phyloP scores from a whole-genome alignment of 257 asterid species.

The Nyctanthes arbortristis region DNA sequence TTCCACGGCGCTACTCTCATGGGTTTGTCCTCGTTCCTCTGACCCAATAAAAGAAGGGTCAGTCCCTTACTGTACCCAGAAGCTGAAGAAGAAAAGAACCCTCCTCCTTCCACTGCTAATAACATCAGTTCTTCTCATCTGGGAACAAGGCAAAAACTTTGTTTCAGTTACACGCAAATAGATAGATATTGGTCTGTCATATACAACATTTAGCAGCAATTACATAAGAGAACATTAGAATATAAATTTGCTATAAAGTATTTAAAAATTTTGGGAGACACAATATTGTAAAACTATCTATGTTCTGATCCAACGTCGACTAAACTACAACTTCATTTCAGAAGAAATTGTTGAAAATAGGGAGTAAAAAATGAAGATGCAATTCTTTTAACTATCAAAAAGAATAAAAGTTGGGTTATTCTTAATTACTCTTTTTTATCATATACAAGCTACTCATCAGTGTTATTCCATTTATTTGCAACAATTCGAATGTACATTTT shows the following conservation, averaged over 20 bases:
- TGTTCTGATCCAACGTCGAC: background rate
- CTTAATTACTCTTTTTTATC: background rate
- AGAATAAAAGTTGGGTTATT: background rate
- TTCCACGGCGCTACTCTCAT: slow-evolving; percentile 99
- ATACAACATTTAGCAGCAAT: background rate
- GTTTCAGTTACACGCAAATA: no score
- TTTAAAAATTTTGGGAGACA: background rate
- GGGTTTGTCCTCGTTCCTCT: slow-evolving; percentile 84
- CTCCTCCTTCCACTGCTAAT: slow-evolving; percentile 99
- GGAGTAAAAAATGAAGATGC: background rate
- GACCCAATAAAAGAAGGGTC: slow-evolving; percentile 89
- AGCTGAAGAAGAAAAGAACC: slow-evolving; percentile 98
- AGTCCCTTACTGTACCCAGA: slow-evolving; percentile 97
- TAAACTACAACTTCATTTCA: background rate
- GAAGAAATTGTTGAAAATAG: background rate
- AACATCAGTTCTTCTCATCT: slow-evolving; percentile 95
- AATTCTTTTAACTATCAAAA: background rate
- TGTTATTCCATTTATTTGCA: background rate
- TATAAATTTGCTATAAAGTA: background rate
- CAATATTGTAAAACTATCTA: background rate
- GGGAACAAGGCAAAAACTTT: slow-evolving; percentile 42
- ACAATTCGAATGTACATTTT: background rate
- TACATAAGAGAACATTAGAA: background rate
- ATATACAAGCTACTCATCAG: background rate
- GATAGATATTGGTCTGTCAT: background rate